Conservation (phyloP, 2,329 filamentous ascomycete species). For the Sporothrix phasma region DNA sequence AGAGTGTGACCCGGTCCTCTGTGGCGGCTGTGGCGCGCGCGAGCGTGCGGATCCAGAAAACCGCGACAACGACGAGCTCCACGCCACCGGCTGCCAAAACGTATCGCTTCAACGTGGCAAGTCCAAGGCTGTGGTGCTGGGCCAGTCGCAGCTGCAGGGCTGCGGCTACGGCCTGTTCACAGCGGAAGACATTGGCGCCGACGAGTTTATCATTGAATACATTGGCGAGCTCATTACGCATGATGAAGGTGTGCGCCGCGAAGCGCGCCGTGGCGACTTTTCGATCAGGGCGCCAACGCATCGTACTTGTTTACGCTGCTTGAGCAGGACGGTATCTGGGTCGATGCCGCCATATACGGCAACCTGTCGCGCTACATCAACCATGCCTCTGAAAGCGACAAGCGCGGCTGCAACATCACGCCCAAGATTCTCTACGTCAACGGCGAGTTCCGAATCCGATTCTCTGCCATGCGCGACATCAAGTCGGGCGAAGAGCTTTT, state of each 20-base stretch:
- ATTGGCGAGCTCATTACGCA: slow-evolving; percentile 65
- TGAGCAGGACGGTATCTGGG: slow-evolving; percentile 52
- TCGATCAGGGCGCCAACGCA: slow-evolving; percentile 51
- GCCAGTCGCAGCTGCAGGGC: slow-evolving; percentile 55
- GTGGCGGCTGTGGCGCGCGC: slow-evolving; percentile 57
- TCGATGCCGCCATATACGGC: slow-evolving; percentile 67
- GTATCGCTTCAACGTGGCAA: slow-evolving; percentile 59
- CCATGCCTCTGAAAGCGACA: slow-evolving; percentile 49
- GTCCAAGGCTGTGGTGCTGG: slow-evolving; percentile 56
- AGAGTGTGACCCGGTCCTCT: slow-evolving; percentile 73
- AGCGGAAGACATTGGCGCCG: slow-evolving; percentile 53
- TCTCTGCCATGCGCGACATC: slow-evolving; percentile 58
- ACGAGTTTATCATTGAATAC: slow-evolving; percentile 74
- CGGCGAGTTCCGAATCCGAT: slow-evolving; percentile 65
- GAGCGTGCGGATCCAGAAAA: slow-evolving; percentile 62
- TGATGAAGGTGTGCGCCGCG: slow-evolving; percentile 59
- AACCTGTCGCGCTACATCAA: slow-evolving; percentile 81
- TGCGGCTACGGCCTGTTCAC: slow-evolving; percentile 69
- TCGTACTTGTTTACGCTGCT: slow-evolving; percentile 56
- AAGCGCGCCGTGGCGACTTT: slow-evolving; percentile 51
- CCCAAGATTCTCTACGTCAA: slow-evolving; percentile 63
- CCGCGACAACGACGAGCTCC: slow-evolving; percentile 46
- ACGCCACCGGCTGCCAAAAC: slow-evolving; percentile 57
- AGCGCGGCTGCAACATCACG: slow-evolving; percentile 48
- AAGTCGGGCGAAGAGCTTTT: slow-evolving; percentile 65